Conservation (phyloP, 306 rosid genomes). For the Acacia melanoxylon region DNA sequence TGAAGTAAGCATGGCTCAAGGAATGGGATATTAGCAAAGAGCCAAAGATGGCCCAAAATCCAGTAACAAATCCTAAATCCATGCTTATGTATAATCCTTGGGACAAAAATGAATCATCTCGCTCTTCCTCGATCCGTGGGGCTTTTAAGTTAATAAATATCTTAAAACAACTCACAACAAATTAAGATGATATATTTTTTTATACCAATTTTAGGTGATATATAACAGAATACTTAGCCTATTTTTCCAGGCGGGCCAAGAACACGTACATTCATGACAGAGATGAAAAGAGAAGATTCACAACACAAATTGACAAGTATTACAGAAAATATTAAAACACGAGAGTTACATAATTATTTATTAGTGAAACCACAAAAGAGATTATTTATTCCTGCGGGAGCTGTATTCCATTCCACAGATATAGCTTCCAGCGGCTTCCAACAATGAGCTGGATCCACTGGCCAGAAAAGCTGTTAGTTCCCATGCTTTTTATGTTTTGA, state of each 20-base stretch:
- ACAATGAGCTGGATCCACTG: not conserved
- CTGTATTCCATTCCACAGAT: not conserved
- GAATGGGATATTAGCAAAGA: not conserved
- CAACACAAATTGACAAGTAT: not conserved
- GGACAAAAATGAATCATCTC: not conserved
- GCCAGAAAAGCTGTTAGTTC: not conserved
- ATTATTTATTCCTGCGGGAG: not conserved
- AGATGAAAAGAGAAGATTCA: not conserved
- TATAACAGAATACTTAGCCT: not conserved
- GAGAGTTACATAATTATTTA: too few species aligned
- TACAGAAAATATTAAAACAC: too few species aligned
- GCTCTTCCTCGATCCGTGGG: not conserved
- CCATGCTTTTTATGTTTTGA: too few species aligned
- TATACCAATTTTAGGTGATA: not conserved
- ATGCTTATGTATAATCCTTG: not conserved
- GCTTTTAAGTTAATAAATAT: not conserved
- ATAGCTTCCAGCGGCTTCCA: not conserved
- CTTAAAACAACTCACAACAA: too few species aligned
- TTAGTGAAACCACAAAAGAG: too few species aligned
- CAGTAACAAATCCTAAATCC: not conserved
- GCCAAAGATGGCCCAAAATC: not conserved
- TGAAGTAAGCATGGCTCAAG: constrained; percentile 4
- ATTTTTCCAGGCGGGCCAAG: too few species aligned
- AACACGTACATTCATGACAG: not conserved
- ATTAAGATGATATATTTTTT: too few species aligned